Base-by-base conservation (phyloP, 2,329 filamentous ascomycete species). In the Cladosporium colombiae region DNA sequence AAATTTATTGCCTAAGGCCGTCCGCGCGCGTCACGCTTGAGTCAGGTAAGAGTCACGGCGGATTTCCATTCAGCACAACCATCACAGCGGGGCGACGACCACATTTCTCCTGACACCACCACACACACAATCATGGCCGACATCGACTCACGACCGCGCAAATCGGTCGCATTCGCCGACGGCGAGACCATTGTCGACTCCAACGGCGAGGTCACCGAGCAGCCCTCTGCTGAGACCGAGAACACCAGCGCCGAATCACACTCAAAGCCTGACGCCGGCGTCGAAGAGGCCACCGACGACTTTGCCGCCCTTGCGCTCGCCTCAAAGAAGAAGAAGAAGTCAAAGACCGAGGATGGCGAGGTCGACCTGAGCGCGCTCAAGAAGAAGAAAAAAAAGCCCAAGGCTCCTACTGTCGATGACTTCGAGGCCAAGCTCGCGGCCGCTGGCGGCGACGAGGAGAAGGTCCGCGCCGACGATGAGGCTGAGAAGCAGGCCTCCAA, bases 121-220 rank as follows among this genome's bases (percentile, higher is more conserved):
- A 56, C 61, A 63, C 50, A 63, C 78, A 79, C 81, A 81, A 83
- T 79, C 79, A 85, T 85, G 83, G 82, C 82, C 73, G 83, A 83
- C 72, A 74, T 73, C 65, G 74, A 78, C 68, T 73, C 89, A 74
- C 85, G 86, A 80, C 88, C 90, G 75, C 91, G 93, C 82, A 97
- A 98, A 83, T 96, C 92, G 56, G 94, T 98, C 75, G 89, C 93
- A 70, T 98, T 98, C 80, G 93, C 90, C 78, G 91, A 95, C 80
- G 91, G 92, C 76, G 87, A 92, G 74, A 86, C 91, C 71, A 88
- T 97, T 74, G 93, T 97, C 78, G 91, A 96, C 83, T 87, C 88
- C 80, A 91, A 97, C 85, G 94, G 94, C 74, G 88, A 89, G 77
- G 88, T 97, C 77, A 92, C 87, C 75, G 89, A 91, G 81, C 66